A percentile compares a stretch with the other conserved stretches of the same genome.
These are phyloP conservation scores for Pulveroboletus sp. DNA, from an alignment of 768 basidiomycete genomes.

Conservation along the genomic window DNA sequence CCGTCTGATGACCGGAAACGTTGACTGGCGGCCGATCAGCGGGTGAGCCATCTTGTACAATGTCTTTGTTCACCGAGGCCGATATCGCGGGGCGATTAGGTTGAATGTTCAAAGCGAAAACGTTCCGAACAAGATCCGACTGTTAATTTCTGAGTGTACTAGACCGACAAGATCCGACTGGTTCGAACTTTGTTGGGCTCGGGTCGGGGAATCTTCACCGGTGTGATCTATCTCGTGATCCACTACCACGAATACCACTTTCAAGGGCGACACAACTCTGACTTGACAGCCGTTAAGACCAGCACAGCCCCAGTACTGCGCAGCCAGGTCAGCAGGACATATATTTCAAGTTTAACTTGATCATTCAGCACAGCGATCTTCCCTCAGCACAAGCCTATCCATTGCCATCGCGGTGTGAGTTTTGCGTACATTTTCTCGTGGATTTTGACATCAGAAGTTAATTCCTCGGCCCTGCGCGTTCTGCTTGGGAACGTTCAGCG, in stretches of 20 bases:
- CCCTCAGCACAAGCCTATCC: not conserved
- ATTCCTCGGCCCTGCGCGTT: not conserved
- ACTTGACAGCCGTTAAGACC: not conserved
- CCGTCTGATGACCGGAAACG: slow-evolving; percentile 2
- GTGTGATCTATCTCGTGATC: not conserved
- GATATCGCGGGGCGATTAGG: slow-evolving; percentile 10
- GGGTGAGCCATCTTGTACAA: too few species aligned
- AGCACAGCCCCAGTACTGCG: not conserved
- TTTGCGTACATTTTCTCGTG: not conserved
- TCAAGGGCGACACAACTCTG: too few species aligned
- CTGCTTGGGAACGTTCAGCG: not conserved
- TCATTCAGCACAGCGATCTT: not conserved
- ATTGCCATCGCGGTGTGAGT: not conserved
- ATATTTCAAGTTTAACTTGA: not conserved
- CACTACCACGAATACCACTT: too few species aligned
- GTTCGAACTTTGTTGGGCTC: not conserved
- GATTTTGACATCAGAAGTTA: not conserved
- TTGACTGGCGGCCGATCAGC: too few species aligned
- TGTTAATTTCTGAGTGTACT: not conserved
- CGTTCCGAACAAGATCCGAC: slow-evolving; percentile 18
- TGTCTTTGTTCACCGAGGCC: slow-evolving; percentile 8
- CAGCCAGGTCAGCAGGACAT: not conserved
- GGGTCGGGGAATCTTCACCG: not conserved
- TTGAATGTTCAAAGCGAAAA: not conserved
- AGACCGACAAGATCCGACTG: slow-evolving; percentile 15